Evolutionary conservation across 83 land plant species (phyloP), one percentile per base, ranked within the genome.

Genomic region (Isoetes engelmannii): DNA sequence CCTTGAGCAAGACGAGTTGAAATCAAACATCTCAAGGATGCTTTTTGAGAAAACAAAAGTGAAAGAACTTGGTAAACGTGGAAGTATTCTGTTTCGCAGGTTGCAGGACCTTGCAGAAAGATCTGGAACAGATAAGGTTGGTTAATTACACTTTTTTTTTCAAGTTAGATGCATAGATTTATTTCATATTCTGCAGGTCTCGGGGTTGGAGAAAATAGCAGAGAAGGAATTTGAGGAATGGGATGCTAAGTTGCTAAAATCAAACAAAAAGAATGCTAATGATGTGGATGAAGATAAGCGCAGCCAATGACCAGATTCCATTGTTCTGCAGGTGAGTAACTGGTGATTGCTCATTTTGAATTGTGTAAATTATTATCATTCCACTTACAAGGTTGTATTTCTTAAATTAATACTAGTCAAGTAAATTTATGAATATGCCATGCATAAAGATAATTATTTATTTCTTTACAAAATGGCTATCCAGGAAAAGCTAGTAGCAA

Each of bases 1-100:
- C 3, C 47, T 55, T 12, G 66, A 71, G 44, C 68, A n/a, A 18
- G 19, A 17, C 12, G 7, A 49, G 20, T 17, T 71, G 48, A 63
- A 75, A 28, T 13, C 47, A 8, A 7, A 64, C 67, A 50, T 73
- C 20, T 73, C 75, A 59, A 75, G 57, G 67, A 45, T 70, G 61
- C 49, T 75, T 5, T 55, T 70, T 46, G 74, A 72, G 21, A 63
- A 54, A 47, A 63, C 65, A 9, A 61, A 69, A 63, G 61, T 71
- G 44, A 75, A 70, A 60, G 77, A 75, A 68, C 41, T 75, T 48
- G 62, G 65, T 57, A 74, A 61, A 43, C 75, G 75, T 12, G 74
- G 68, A n/a, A 68, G 61, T 46, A 62, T 55, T 12, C 18, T 75
- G 7, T 42, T 75, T 3, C 28, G 21, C 8, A 74, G 75, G 45